Evolutionary conservation across 768 basidiomycete species (phyloP), one percentile per base, ranked within the genome.

Genomic region (Tremella mesenterica): DNA sequence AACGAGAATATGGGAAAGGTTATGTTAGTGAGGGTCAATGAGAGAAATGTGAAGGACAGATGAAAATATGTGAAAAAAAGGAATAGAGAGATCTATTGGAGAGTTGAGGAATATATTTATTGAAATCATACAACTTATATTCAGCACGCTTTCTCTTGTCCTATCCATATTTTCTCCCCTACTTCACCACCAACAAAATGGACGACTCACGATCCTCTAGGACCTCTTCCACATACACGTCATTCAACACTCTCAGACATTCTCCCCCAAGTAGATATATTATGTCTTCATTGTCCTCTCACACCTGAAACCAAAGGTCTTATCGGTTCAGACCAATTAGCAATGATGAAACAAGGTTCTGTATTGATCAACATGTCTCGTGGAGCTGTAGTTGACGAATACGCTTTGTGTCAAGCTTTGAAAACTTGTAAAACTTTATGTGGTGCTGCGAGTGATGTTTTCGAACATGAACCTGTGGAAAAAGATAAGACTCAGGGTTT

Each of bases 221-320:
- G 50, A 0, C 14, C 50, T 20, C 53, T 65, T 29, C 60, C 60
- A 1, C 63, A 65, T 39, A 59, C 59, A 1, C 63, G 67, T 26
- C 59, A 65, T 50, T 29, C 62, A 20, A 30, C 52, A 4, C 61
- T 73, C 18, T 55, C 59, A 27, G 56, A 59, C 28, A 44, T 73
- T 25, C 58, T 73, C 2, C 55, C 59, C 2, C 54, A 53, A n/a
- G 44, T 62, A 45, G 72, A 73, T 46, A 58, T 73, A 28, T 50
- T 73, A 18, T 61, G 63, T 20, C 56, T 73, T 21, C 72, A 72
- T 44, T 72, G 71, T 50, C 72, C 72, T 4, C 57, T 68, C 33
- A 57, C 60, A 7, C 44, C 53, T 7, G 36, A 41, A 21, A 72
- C 70, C n/a, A 53, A 53, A 12, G 52, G 65, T 27, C 48, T 73